phyloP scores from a whole-genome alignment of 805 yeast genomes.

The Cyberlindnera mycetangii region DNA sequence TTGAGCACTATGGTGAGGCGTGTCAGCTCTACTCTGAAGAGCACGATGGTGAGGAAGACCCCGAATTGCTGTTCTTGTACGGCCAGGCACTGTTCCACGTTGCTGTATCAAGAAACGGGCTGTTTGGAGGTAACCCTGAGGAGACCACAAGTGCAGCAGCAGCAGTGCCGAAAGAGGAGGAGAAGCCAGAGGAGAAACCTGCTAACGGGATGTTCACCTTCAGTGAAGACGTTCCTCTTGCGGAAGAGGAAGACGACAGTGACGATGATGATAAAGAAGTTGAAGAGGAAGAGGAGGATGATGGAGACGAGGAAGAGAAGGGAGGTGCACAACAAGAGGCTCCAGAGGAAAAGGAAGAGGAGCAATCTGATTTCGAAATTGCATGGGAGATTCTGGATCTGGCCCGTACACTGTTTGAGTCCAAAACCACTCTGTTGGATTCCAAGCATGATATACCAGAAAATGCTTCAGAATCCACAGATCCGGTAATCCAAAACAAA shows the following conservation, averaged over 20 bases:
- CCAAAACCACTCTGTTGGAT: constrained; percentile 19
- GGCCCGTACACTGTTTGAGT: constrained; percentile 63
- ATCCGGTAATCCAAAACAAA: constrained; percentile 36
- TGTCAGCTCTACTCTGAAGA: constrained; percentile 51
- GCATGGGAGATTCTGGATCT: constrained; percentile 88
- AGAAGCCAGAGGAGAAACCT: constrained; percentile 26
- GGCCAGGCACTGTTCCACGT: constrained; percentile 78
- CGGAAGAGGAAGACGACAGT: constrained; percentile 30
- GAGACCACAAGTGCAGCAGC: constrained; percentile 25
- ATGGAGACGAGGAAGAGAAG: constrained; percentile 19
- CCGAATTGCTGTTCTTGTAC: constrained; percentile 69
- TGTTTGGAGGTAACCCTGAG: constrained; percentile 54
- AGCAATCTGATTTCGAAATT: constrained; percentile 73
- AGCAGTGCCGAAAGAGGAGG: constrained; percentile 18
- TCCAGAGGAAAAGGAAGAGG: too few relatives aligned
- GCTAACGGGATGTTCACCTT: constrained; percentile 32
- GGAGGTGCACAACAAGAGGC: constrained; percentile 29
- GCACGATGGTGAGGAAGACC: constrained; percentile 57
- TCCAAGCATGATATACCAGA: constrained; percentile 18
- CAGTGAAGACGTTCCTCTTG: constrained; percentile 37
- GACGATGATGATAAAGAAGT: constrained; percentile 24
- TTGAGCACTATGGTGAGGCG: constrained; percentile 68
- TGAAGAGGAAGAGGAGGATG: constrained; percentile 29
- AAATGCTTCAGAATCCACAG: constrained; percentile 23
- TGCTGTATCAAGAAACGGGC: constrained; percentile 72